Percentiles rank a stretch among this genome's conserved stretches.
Evolutionary conservation across 1,284 basidiomycete genomes (phyloP).

Genomic region (Melampsora abietis-canadensis): DNA sequence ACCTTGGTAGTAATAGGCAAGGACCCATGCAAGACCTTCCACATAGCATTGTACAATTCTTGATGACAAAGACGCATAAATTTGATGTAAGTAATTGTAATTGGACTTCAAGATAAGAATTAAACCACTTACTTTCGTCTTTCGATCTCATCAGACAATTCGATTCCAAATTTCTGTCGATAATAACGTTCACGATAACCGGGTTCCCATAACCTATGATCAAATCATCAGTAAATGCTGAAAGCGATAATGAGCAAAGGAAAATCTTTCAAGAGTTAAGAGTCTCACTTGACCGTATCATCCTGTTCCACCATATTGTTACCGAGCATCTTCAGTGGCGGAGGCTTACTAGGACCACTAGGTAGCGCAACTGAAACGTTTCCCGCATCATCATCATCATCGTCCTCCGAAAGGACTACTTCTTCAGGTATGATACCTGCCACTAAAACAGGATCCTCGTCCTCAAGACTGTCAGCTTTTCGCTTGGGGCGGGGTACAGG

Average conservation of each 20-base stretch:
- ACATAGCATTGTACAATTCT: conserved; percentile 81
- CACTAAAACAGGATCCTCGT: conserved; percentile 30
- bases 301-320: conserved; percentile 85
- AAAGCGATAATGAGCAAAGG: background rate
- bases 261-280: conserved; percentile 13
- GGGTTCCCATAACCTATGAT: conserved; percentile 76
- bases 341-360: conserved; percentile 47
- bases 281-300: conserved; percentile 80
- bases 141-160: conserved; percentile 69
- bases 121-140: conserved; percentile 65
- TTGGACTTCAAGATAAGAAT: conserved; percentile 5
- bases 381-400: conserved; percentile 53
- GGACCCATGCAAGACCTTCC: conserved; percentile 93
- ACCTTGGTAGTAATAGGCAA: conserved; percentile 98
- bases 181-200: conserved; percentile 96
- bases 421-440: conserved; percentile 33
- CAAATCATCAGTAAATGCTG: conserved; percentile 43
- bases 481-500: conserved; percentile 63
- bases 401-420: conserved; percentile 43
- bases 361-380: conserved; percentile 60
- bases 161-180: conserved; percentile 82
- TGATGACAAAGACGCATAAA: conserved; percentile 31
- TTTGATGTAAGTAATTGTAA: conserved; percentile 44
- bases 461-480: conserved; percentile 59
- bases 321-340: conserved; percentile 57